Conservation (phyloP, 441 rosid species). For the Brassica balearica region DNA sequence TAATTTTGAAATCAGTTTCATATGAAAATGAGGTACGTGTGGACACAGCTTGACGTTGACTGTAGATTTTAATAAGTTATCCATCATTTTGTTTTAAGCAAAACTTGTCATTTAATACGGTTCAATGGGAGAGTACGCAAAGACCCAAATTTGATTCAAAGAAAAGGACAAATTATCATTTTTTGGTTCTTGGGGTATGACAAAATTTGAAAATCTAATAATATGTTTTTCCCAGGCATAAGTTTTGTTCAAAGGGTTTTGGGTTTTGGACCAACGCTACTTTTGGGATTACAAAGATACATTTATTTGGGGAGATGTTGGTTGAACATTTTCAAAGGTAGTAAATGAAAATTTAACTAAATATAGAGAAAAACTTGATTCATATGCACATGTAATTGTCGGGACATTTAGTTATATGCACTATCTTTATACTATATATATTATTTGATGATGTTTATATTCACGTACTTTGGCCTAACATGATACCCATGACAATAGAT, state of each 20-base stretch:
- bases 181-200: slow-evolving; percentile 39
- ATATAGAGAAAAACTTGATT: slow-evolving; percentile 20
- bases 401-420: not conserved
- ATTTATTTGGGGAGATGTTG: slow-evolving; percentile 35
- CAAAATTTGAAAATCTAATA: slow-evolving; percentile 35
- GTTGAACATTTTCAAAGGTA: slow-evolving; percentile 36
- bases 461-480: slow-evolving; percentile 32
- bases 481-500: slow-evolving; percentile 27
- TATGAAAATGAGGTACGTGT: slow-evolving; percentile 31
- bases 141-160: slow-evolving; percentile 43
- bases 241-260: slow-evolving; percentile 40
- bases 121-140: slow-evolving; percentile 36
- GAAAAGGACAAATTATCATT: slow-evolving; percentile 42
- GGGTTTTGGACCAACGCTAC: slow-evolving; percentile 47
- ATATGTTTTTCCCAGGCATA: slow-evolving; percentile 32
- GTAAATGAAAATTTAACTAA: slow-evolving; percentile 13
- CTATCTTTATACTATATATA: not conserved
- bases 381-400: not conserved
- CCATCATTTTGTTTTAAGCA: slow-evolving; percentile 16
- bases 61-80: slow-evolving; percentile 30
- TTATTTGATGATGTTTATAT: slow-evolving; percentile 1
- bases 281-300: slow-evolving; percentile 38
- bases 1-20: slow-evolving; percentile 21
- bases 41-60: slow-evolving; percentile 45
- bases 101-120: slow-evolving; percentile 21